Percentiles rank a stretch among this genome's conserved stretches.
These are phyloP conservation scores for Fagus crenata DNA, from an alignment of 306 rosid genomes.

Conservation along the genomic window DNA sequence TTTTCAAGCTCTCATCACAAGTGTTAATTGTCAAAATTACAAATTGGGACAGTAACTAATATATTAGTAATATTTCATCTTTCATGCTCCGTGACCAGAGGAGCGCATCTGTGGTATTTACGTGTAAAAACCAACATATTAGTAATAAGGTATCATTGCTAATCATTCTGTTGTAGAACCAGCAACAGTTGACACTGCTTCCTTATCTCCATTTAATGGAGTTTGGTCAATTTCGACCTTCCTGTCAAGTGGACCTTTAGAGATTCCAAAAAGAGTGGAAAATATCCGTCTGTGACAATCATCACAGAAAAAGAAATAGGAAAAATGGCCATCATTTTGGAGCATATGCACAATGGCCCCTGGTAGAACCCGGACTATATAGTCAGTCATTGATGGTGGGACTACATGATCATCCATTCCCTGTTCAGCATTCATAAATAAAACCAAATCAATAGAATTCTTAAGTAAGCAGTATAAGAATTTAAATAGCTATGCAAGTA, in stretches of 20 bases:
- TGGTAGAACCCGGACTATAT: slow-evolving; percentile 65
- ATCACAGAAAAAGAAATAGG: slow-evolving; percentile 78
- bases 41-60: no score
- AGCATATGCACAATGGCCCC: slow-evolving; percentile 72
- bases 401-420: slow-evolving; percentile 81
- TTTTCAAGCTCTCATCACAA: no score
- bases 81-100: slow-evolving; percentile 38
- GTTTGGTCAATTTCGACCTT: slow-evolving; percentile 34
- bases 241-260: slow-evolving; percentile 59
- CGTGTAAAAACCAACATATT: slow-evolving; percentile 32
- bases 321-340: slow-evolving; percentile 89
- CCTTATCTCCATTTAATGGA: slow-evolving; percentile 36
- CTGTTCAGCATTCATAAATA: slow-evolving; percentile 44
- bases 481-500: neutral
- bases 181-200: slow-evolving; percentile 27
- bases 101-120: slow-evolving; percentile 61
- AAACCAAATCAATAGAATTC: slow-evolving; percentile 6
- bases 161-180: slow-evolving; percentile 38
- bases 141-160: slow-evolving; percentile 30
- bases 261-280: slow-evolving; percentile 69
- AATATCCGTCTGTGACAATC: slow-evolving; percentile 77
- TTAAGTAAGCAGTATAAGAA: neutral
- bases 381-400: slow-evolving; percentile 75
- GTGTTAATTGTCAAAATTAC: no score
- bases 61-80: neutral